These are phyloP conservation scores for Dillenia suffruticosa DNA, from an alignment of 164 flowering plant species.

Conservation along the genomic window DNA sequence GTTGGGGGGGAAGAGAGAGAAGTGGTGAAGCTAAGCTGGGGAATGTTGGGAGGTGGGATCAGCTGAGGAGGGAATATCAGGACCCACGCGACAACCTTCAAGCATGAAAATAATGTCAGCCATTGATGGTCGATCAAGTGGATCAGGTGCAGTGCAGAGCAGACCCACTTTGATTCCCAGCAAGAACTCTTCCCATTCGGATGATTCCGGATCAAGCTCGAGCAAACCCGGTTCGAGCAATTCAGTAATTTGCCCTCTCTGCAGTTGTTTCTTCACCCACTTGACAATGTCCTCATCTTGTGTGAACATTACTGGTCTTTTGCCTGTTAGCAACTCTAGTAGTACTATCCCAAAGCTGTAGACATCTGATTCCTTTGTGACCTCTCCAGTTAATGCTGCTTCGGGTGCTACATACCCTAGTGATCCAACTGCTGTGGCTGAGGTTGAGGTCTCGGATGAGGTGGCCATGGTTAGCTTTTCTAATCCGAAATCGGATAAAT, in stretches of 20 bases:
- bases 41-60: constrained; percentile 73
- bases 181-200: constrained; percentile 81
- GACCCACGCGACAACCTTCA: constrained; percentile 76
- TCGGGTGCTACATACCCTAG: constrained; percentile 64
- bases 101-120: constrained; percentile 72
- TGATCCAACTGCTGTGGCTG: constrained; percentile 48
- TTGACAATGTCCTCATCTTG: constrained; percentile 72
- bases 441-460: constrained; percentile 36
- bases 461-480: constrained; percentile 20
- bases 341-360: constrained; percentile 71
- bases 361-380: constrained; percentile 54
- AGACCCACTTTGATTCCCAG: constrained; percentile 65
- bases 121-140: constrained; percentile 61
- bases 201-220: constrained; percentile 72
- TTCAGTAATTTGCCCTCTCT: constrained; percentile 59
- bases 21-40: constrained; percentile 35
- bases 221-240: constrained; percentile 60
- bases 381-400: constrained; percentile 35
- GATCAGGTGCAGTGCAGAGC: constrained; percentile 65
- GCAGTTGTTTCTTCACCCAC: constrained; percentile 69
- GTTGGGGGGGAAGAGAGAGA: not conserved
- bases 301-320: constrained; percentile 58
- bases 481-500: constrained; percentile 33
- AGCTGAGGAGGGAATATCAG: constrained; percentile 54
- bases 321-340: constrained; percentile 65